Conservation (phyloP, 1,139 yeast species). For the Pichia sp. region DNA sequence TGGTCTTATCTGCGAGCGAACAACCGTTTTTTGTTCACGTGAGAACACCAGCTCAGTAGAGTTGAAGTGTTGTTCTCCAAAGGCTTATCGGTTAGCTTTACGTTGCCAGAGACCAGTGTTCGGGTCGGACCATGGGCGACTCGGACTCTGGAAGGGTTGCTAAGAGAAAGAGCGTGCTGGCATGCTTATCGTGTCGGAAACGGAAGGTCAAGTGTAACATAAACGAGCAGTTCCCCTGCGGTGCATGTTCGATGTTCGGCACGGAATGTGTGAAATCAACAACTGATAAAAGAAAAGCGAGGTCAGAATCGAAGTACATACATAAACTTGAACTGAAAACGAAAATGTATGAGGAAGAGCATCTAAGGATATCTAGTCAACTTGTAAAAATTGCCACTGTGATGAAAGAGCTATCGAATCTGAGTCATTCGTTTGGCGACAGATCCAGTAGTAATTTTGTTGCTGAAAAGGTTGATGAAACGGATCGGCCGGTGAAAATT, state of each 20-base stretch:
- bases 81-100: too few relatives aligned
- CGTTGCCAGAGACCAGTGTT: too few relatives aligned
- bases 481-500: too few relatives aligned
- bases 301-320: slow-evolving; percentile 51
- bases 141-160: not conserved
- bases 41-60: too few relatives aligned
- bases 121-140: not conserved
- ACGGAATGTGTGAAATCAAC: slow-evolving; percentile 48
- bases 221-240: slow-evolving; percentile 42
- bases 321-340: slow-evolving; percentile 31
- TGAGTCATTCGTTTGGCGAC: not conserved
- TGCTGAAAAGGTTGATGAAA: slow-evolving; percentile 10
- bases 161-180: slow-evolving; percentile 14
- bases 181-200: slow-evolving; percentile 49
- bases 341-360: slow-evolving; percentile 10
- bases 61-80: too few relatives aligned
- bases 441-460: slow-evolving; percentile 17
- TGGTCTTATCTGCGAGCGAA: too few relatives aligned
- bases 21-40: too few relatives aligned
- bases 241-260: slow-evolving; percentile 42
- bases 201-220: slow-evolving; percentile 53
- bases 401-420: slow-evolving; percentile 4
- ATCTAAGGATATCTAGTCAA: slow-evolving; percentile 1
- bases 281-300: slow-evolving; percentile 49
- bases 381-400: slow-evolving; percentile 6